A percentile compares a stretch with the other conserved stretches of the same genome.
phyloP scores from a whole-genome alignment of 106 monocot genomes.

The Allium cepa region DNA sequence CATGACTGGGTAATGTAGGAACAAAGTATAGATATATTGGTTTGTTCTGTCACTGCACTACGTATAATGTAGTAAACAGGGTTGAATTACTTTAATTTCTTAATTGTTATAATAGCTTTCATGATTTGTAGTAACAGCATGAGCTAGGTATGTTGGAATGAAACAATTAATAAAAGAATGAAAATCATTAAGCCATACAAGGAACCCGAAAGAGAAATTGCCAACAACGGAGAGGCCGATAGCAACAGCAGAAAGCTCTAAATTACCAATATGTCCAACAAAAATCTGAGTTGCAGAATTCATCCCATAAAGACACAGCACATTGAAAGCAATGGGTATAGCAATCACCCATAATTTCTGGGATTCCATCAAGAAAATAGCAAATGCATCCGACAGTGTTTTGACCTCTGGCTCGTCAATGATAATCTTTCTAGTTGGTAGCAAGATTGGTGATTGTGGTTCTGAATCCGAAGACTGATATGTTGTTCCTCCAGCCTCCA shows the following conservation, averaged over 20 bases:
- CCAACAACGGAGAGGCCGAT: conserved; percentile 68
- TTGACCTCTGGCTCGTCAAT: conserved; percentile 23
- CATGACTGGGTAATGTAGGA: too few relatives aligned
- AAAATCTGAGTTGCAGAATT: conserved; percentile 76
- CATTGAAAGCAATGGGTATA: conserved; percentile 56
- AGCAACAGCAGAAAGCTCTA: conserved; percentile 75
- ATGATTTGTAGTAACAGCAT: background rate
- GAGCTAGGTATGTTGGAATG: background rate
- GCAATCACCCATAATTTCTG: conserved; percentile 59
- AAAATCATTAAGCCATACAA: conserved; percentile 18
- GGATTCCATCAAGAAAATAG: conserved; percentile 44
- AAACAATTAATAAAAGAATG: background rate
- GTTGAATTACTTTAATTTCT: too few relatives aligned
- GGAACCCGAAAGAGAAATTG: conserved; percentile 85
- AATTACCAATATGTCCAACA: conserved; percentile 77
- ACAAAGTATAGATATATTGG: too few relatives aligned
- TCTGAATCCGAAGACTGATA: too few relatives aligned
- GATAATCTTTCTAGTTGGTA: too few relatives aligned
- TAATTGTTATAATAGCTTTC: too few relatives aligned
- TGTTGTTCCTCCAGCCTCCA: too few relatives aligned
- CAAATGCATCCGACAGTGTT: conserved; percentile 25
- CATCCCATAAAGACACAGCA: conserved; percentile 65
- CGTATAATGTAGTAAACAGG: too few relatives aligned
- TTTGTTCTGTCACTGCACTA: too few relatives aligned
- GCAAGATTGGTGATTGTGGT: too few relatives aligned